Evolutionary conservation across 495 filamentous ascomycete species (phyloP).

Genomic region (Astrocystis sublimbata): DNA sequence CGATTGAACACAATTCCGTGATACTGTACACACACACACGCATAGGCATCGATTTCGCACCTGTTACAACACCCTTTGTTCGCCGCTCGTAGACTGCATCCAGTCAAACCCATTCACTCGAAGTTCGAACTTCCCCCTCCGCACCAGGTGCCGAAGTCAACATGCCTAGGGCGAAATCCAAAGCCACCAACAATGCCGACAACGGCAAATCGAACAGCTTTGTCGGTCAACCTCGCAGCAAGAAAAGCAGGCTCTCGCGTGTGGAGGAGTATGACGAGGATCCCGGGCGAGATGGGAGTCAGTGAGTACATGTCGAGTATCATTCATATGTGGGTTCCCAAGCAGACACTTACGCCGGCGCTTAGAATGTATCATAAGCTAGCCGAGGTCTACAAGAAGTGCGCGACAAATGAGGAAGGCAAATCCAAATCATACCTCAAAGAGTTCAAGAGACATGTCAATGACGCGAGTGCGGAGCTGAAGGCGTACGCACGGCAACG

Average conservation of each 20-base stretch:
- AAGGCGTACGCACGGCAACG: slow-evolving; percentile 21
- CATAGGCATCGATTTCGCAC: not conserved
- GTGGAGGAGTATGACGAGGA: slow-evolving; percentile 43
- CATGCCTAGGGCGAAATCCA: not conserved
- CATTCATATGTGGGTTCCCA: not conserved
- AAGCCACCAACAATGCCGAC: not conserved
- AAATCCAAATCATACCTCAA: slow-evolving; percentile 39
- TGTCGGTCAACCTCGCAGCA: slow-evolving; percentile 6
- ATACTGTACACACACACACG: no score
- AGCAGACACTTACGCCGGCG: not conserved
- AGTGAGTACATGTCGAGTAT: slow-evolving; percentile 23
- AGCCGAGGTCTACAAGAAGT: slow-evolving; percentile 26
- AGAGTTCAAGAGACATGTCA: slow-evolving; percentile 19
- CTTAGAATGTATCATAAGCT: slow-evolving; percentile 28
- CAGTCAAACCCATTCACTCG: not conserved
- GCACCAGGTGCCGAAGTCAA: not conserved
- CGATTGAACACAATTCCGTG: no score
- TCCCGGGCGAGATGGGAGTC: slow-evolving; percentile 34
- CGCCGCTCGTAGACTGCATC: not conserved
- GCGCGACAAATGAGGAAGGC: slow-evolving; percentile 21
- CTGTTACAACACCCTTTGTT: not conserved
- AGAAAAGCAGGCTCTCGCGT: slow-evolving; percentile 26
- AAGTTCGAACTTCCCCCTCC: not conserved
- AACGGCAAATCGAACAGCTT: slow-evolving; percentile 16
- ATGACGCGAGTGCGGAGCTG: slow-evolving; percentile 18